These are phyloP conservation scores for Carnegiea gigantea DNA, from an alignment of 179 eudicot genomes.

Conservation along the genomic window DNA sequence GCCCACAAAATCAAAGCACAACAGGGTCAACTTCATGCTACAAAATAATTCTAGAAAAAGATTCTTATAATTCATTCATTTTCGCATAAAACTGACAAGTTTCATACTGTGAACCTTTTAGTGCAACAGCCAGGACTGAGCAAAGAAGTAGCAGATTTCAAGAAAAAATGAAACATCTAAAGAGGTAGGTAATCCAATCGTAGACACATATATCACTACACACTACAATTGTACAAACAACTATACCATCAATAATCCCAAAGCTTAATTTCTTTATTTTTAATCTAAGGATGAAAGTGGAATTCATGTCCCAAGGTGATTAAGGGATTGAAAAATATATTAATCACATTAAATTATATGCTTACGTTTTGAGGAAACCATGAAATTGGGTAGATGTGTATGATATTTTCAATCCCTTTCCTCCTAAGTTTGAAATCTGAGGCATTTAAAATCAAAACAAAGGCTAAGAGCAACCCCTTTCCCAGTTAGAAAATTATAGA, in stretches of 20 bases:
- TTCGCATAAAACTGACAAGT: conserved; percentile 35
- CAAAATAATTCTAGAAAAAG: neutral
- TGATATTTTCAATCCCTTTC: conserved; percentile 9
- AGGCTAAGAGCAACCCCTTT: neutral
- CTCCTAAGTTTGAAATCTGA: neutral
- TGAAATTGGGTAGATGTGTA: neutral
- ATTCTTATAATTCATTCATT: conserved; percentile 39
- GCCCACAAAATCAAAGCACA: conserved; percentile 24
- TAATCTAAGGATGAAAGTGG: neutral
- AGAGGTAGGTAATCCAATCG: neutral
- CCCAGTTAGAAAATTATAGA: neutral
- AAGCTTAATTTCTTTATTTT: no score
- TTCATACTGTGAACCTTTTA: conserved; percentile 40
- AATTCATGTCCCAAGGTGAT: neutral
- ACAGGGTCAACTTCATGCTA: neutral
- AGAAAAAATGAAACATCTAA: neutral
- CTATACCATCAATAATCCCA: neutral
- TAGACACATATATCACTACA: neutral
- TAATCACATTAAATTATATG: conserved; percentile 14
- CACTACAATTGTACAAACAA: neutral
- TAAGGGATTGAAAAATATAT: neutral
- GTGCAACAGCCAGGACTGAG: conserved; percentile 39
- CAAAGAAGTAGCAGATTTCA: neutral
- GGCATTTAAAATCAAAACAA: neutral
- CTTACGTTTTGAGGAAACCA: neutral